These are phyloP conservation scores for Perkinsus olseni DNA, from an alignment of 169 alveolate genomes.

Conservation along the genomic window DNA sequence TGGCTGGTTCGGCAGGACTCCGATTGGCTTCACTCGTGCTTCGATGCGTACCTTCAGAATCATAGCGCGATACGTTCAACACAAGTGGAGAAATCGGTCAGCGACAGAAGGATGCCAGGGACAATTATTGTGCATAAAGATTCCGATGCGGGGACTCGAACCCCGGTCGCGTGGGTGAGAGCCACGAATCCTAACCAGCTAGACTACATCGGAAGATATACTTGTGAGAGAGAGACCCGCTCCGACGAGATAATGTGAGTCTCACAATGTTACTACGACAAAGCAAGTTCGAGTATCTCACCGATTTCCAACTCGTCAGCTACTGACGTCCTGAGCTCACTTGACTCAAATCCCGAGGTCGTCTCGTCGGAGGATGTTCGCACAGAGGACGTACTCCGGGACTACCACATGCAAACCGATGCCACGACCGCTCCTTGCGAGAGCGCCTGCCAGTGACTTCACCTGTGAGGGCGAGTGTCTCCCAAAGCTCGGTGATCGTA, in stretches of 20 bases:
- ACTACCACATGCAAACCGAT: not conserved
- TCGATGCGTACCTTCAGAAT: too few species aligned
- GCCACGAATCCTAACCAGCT: constrained; percentile 4
- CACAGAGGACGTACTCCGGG: not conserved
- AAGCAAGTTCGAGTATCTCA: too few species aligned
- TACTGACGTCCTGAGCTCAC: not conserved
- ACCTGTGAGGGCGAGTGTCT: not conserved
- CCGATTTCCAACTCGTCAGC: not conserved
- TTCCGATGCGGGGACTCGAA: constrained; percentile 31
- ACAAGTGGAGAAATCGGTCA: too few species aligned
- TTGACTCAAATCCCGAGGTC: not conserved
- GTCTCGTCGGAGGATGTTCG: not conserved
- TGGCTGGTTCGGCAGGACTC: too few species aligned
- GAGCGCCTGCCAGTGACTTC: too few species aligned
- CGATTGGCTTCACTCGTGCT: too few species aligned
- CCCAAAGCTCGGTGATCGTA: not conserved
- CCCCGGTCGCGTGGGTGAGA: constrained; percentile 7
- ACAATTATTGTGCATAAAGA: too few species aligned
- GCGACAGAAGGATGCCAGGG: too few species aligned
- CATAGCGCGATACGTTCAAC: too few species aligned
- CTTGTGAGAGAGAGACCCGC: constrained; percentile 16
- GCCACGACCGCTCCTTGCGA: not conserved
- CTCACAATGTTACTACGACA: constrained; percentile 1
- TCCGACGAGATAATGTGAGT: too few species aligned
- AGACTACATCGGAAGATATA: constrained; percentile 18